Conservation (phyloP, 192 early-diverging fungal species). For the Bifiguratus adelaidae region DNA sequence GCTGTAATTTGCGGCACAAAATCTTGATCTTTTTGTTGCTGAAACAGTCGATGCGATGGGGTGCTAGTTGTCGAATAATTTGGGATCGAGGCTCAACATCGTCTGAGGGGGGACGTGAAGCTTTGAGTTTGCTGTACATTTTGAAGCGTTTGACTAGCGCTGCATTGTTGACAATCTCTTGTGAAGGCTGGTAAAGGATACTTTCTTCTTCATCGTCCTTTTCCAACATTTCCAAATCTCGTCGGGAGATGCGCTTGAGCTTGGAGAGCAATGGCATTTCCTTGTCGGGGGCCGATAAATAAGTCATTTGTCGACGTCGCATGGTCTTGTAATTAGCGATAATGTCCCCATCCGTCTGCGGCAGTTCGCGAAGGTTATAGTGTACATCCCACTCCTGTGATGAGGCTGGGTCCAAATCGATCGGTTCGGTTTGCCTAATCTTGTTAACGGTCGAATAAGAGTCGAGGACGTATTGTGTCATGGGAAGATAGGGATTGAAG, state of each 20-base stretch:
- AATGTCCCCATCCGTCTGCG: neutral
- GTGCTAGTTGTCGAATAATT: too few relatives aligned
- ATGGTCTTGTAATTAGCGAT: neutral
- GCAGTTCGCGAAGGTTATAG: conserved; percentile 3
- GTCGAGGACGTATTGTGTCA: conserved; percentile 24
- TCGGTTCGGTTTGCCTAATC: conserved; percentile 14
- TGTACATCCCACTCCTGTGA: conserved; percentile 10
- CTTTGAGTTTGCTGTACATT: too few relatives aligned
- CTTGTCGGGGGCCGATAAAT: neutral
- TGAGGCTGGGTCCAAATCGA: conserved; percentile 12
- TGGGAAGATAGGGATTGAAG: conserved; percentile 8
- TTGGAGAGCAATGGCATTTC: neutral
- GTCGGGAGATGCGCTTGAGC: conserved; percentile 1
- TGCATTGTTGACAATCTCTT: too few relatives aligned
- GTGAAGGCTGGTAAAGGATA: neutral
- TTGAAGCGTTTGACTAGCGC: too few relatives aligned
- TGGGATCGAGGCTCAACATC: too few relatives aligned
- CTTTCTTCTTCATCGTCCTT: neutral
- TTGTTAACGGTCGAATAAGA: conserved; percentile 30
- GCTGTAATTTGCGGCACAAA: too few relatives aligned
- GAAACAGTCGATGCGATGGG: too few relatives aligned
- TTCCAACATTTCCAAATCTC: neutral
- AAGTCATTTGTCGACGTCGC: conserved; percentile 2
- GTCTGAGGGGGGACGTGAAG: too few relatives aligned
- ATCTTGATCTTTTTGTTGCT: too few relatives aligned